Evolutionary conservation across 2,329 filamentous ascomycete genomes (phyloP).

Genomic region (Cytospora piceae): DNA sequence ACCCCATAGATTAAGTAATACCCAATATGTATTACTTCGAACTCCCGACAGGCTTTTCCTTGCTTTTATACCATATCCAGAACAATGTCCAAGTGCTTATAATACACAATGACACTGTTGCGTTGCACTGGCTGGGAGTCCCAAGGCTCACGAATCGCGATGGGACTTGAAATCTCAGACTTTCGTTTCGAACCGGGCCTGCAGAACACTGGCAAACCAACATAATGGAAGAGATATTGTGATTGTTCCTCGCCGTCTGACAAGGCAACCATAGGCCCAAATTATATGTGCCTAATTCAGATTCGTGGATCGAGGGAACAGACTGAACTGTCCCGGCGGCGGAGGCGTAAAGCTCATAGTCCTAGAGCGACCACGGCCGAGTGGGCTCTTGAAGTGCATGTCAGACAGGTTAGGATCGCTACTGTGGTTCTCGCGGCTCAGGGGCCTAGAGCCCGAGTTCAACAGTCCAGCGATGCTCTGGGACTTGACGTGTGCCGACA

Average conservation of each 20-base stretch:
- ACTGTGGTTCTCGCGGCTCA: conserved; percentile 35
- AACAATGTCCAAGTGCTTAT: not conserved
- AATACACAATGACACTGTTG: not conserved
- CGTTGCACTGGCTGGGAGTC: not conserved
- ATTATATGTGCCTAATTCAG: conserved; percentile 15
- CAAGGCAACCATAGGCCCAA: not conserved
- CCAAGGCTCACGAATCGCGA: not conserved
- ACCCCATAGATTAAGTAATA: conserved; percentile 10
- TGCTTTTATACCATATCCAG: not conserved
- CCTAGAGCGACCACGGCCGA: conserved; percentile 47
- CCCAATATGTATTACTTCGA: conserved; percentile 1
- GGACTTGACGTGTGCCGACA: conserved; percentile 32
- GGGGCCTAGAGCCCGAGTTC: conserved; percentile 20
- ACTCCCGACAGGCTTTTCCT: not conserved
- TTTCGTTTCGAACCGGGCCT: no score
- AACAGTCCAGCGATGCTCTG: conserved; percentile 26
- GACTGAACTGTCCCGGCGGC: conserved; percentile 51
- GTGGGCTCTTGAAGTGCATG: conserved; percentile 34
- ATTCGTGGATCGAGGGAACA: conserved; percentile 43
- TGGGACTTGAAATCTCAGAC: not conserved
- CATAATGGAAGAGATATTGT: conserved; percentile 3
- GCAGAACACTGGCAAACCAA: not conserved
- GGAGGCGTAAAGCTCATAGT: conserved; percentile 52
- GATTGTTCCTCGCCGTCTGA: not conserved
- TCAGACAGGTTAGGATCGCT: conserved; percentile 37